Evolutionary conservation across 352 stramenopile species (phyloP).

Genomic region (Globisporangium uncinulatum): DNA sequence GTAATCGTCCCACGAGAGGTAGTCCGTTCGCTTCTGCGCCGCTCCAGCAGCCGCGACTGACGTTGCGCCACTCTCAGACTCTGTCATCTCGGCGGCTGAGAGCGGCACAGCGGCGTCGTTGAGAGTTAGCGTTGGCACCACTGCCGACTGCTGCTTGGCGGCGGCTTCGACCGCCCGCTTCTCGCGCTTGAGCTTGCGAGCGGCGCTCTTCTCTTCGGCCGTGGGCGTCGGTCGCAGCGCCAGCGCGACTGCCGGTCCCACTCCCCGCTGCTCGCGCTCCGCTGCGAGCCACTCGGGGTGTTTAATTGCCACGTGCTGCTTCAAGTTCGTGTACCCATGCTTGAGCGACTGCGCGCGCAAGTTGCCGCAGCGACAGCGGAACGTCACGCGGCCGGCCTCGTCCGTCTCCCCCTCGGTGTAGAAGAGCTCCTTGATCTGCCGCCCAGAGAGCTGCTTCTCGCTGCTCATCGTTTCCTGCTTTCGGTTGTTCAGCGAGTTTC

Average conservation of each 20-base stretch:
- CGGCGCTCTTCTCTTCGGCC: neutral
- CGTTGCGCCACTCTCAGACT: neutral
- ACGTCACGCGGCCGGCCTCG: constrained; percentile 19
- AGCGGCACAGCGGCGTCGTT: constrained; percentile 3
- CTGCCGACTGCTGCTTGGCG: neutral
- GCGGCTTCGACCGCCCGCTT: too few species aligned
- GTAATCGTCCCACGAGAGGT: constrained; percentile 98
- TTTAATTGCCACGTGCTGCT: constrained; percentile 60
- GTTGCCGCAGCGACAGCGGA: constrained; percentile 64
- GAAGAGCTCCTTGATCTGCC: constrained; percentile 44
- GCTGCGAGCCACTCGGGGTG: constrained; percentile 51
- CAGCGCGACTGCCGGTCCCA: constrained; percentile 14
- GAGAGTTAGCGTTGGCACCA: neutral
- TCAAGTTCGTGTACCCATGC: constrained; percentile 60
- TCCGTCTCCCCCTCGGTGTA: constrained; percentile 19
- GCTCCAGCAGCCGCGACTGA: neutral
- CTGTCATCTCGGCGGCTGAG: neutral
- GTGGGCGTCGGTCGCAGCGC: neutral
- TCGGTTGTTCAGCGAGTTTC: too few species aligned
- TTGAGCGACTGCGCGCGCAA: constrained; percentile 41
- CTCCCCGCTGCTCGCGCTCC: constrained; percentile 15
- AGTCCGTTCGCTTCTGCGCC: constrained; percentile 77
- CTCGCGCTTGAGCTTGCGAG: neutral
- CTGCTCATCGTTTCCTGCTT: neutral
- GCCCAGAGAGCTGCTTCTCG: constrained; percentile 30